A percentile compares a stretch with the other conserved stretches of the same genome.
These are phyloP conservation scores for Colletotrichum coccodes DNA, from an alignment of 2,329 filamentous ascomycete species.

Conservation along the genomic window DNA sequence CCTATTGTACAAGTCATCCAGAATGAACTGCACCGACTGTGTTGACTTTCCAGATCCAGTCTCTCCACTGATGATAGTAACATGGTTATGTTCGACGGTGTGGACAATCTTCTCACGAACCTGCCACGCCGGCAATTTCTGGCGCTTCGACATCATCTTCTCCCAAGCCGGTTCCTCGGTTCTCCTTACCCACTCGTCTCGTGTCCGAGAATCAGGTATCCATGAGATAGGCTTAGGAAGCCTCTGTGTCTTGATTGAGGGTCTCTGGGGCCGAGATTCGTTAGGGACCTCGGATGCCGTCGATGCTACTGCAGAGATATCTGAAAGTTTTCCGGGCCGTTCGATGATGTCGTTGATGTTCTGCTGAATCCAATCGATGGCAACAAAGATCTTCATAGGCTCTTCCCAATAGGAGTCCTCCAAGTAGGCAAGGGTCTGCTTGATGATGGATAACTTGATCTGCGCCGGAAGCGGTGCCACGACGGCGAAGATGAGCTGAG, in stretches of 20 bases:
- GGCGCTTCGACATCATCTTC: slow-evolving; percentile 78
- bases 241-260: slow-evolving; percentile 46
- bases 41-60: slow-evolving; percentile 98
- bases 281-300: slow-evolving; percentile 66
- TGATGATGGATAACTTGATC: slow-evolving; percentile 88
- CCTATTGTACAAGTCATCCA: slow-evolving; percentile 87
- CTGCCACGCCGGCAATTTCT: slow-evolving; percentile 87
- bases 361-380: slow-evolving; percentile 91
- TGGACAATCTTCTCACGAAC: slow-evolving; percentile 80
- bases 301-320: slow-evolving; percentile 83
- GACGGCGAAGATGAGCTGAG: slow-evolving; percentile 75
- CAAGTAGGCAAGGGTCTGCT: slow-evolving; percentile 78
- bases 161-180: slow-evolving; percentile 74
- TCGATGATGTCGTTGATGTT: slow-evolving; percentile 86
- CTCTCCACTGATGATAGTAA: slow-evolving; percentile 96
- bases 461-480: slow-evolving; percentile 83
- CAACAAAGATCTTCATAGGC: slow-evolving; percentile 88
- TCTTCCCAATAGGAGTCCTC: slow-evolving; percentile 79
- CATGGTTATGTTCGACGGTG: slow-evolving; percentile 80
- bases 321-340: slow-evolving; percentile 83
- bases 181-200: slow-evolving; percentile 75
- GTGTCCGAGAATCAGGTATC: slow-evolving; percentile 68
- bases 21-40: slow-evolving; percentile 93
- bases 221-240: slow-evolving; percentile 71
- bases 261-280: slow-evolving; percentile 38